Base-by-base conservation (phyloP, 768 basidiomycete genomes). In the Trametes maxima region DNA sequence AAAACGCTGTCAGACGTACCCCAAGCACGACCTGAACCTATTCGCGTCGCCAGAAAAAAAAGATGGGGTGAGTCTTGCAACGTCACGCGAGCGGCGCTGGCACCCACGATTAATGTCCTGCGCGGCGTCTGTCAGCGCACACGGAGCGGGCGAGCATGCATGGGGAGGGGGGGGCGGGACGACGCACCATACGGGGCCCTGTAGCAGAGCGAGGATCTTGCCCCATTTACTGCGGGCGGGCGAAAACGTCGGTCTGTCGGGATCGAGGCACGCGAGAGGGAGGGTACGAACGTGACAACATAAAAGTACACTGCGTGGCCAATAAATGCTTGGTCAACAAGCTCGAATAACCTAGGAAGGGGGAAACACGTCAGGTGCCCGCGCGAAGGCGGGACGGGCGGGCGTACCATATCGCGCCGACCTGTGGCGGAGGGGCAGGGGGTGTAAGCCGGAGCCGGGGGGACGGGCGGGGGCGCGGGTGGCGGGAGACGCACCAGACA, bases 301-400 rank as follows among this genome's bases (percentile, higher is more conserved):
- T 86, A 88, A 61, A 73, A 82, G 65, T 88, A 87, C 19, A 83
- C 71, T 11, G 74, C 70, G 67, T 86, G 79, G 2, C 76, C 82
- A 56, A 85, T 78, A 63, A 87, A 77, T 10, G 73, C 71, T 70
- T 85, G 80, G 64, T 87, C 82, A 0, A 77, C 50, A 1, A 77
- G 68, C 67, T 83, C 83, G 46, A 85, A 63, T 1, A 75, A 7
- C 77, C 85, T 86, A 58, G 3, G 5, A 1, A 14, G 40, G 40
- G 35, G 1, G n/a, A 10, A 7, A 12, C 17, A 14, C 35, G 44
- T 19, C 28, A 42, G 17, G 22, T 43, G 12, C n/a, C 28, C 28
- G 28, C 28, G 28, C 8, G 4, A 33, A 33, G 28, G 28, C 3
- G 35, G 24, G n/a, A 16, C n/a, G 25, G 25, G 14, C 25, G 42